phyloP scores from a whole-genome alignment of 768 basidiomycete genomes.

The Lanmaoa rubissima region DNA sequence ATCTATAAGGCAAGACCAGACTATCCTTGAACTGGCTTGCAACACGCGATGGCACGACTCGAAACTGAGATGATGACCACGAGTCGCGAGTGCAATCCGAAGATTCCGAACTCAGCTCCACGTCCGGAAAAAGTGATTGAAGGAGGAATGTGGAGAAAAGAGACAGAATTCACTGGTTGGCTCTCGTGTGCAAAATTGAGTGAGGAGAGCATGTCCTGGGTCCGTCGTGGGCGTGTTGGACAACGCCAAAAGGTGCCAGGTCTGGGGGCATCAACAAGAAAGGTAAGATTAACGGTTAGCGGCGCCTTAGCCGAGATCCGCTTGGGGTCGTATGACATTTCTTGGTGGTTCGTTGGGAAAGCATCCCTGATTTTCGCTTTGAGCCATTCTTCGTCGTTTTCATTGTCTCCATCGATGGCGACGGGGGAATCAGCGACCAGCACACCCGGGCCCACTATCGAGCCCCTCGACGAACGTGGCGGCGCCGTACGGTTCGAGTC shows the following conservation, averaged over 20 bases:
- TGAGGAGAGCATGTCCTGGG: background rate
- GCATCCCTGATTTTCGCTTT: background rate
- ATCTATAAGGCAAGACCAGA: no score
- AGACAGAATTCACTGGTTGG: no score
- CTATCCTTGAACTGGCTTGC: no score
- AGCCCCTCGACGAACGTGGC: slow-evolving; percentile 19
- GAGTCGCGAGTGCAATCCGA: no score
- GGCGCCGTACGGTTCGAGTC: slow-evolving; percentile 65
- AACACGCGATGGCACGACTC: no score
- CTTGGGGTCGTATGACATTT: slow-evolving; percentile 22
- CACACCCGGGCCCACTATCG: background rate
- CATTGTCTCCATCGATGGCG: slow-evolving; percentile 12
- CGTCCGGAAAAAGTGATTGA: background rate
- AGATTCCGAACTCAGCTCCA: no score
- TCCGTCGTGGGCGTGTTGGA: background rate
- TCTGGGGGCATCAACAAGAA: slow-evolving; percentile 1
- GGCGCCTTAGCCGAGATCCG: slow-evolving; percentile 3
- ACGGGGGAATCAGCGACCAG: background rate
- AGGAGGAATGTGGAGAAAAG: background rate
- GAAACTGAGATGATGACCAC: background rate
- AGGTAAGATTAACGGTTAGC: slow-evolving; percentile 10
- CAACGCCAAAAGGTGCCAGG: background rate
- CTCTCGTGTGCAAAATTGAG: background rate
- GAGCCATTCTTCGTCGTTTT: background rate
- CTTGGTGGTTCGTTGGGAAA: background rate